Percentiles rank a stretch among this genome's conserved stretches.
Evolutionary conservation across 2,329 filamentous ascomycete species (phyloP).

Genomic region (Thelonectria blattea): DNA sequence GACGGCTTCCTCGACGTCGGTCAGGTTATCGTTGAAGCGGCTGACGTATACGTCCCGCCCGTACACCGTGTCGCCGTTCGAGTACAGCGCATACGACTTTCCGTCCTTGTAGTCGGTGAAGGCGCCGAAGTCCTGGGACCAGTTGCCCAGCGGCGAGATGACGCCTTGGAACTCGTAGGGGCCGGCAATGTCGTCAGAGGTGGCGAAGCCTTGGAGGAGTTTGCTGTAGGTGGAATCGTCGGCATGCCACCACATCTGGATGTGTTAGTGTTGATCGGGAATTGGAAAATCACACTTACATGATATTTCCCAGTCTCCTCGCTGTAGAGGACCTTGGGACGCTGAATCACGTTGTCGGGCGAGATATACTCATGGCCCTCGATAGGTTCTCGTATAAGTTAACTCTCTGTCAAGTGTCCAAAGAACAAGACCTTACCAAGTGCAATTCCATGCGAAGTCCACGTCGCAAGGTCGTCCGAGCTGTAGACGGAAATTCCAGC

Average conservation of each 20-base stretch:
- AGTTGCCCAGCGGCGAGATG: constrained; percentile 62
- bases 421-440: constrained; percentile 48
- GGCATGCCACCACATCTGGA: constrained; percentile 66
- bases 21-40: constrained; percentile 58
- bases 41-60: constrained; percentile 64
- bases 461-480: constrained; percentile 65
- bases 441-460: constrained; percentile 62
- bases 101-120: constrained; percentile 66
- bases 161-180: constrained; percentile 62
- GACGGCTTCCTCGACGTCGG: constrained; percentile 57
- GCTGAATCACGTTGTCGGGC: constrained; percentile 62
- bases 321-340: constrained; percentile 67
- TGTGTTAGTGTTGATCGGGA: neutral
- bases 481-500: constrained; percentile 67
- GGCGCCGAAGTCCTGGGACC: constrained; percentile 67
- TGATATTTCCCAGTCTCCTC: constrained; percentile 61
- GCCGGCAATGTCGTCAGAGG: constrained; percentile 57
- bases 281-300: constrained; percentile 47
- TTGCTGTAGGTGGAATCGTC: constrained; percentile 63
- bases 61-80: constrained; percentile 61
- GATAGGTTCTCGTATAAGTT: constrained; percentile 49
- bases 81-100: constrained; percentile 62
- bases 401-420: fast-evolving
- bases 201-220: constrained; percentile 62
- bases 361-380: constrained; percentile 62